Base-by-base conservation (phyloP, 2,329 filamentous ascomycete genomes). In the Sporothrix humicola region DNA sequence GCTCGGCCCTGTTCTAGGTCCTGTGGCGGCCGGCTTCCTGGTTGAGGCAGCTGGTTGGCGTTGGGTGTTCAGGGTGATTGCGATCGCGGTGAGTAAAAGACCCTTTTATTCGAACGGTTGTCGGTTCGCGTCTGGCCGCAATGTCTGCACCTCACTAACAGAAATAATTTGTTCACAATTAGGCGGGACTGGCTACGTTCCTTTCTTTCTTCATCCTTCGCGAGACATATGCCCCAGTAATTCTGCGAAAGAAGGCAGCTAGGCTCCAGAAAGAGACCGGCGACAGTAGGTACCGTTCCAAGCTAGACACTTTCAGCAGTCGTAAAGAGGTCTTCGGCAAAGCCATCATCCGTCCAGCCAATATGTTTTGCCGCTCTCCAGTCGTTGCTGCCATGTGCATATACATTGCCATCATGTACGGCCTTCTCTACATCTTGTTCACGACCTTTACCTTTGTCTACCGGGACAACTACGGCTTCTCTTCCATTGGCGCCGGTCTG, bases 271-370 rank as follows among this genome's bases (percentile, higher is more conserved):
- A 83, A 72, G 82, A 86, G 69, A 88, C 86, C 0, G 85, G 87
- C 7, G 89, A 90, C 72, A 74, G 75, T 0, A 75, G 80, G 9
- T 78, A 91, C 1, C 88, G 88, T 0, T 87, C 86, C n/a, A 88
- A 87, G 78, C 84, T 90, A 77, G 82, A 83, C 68, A 73, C 82
- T 0, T 82, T 82, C 5, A 77, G 84, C 1, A 79, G 78, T 12
- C 76, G 82, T 0, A 68, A 75, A 0, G 81, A 84, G 42, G 80
- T 83, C 75, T 82, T 87, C 75, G 78, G 78, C 44, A 81, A 82
- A 6, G 80, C 83, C 59, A 84, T 87, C 65, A 77, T 84, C 1
- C 82, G 85, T 0, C 86, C 86, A 0, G 79, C 82, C 63, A 84
- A 84, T 75, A 81, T 87, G 77, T 83, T 87, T 20, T 23, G 84